These are phyloP conservation scores for Sarocladium brachiariae DNA, from an alignment of 2,329 filamentous ascomycete species.

Conservation along the genomic window DNA sequence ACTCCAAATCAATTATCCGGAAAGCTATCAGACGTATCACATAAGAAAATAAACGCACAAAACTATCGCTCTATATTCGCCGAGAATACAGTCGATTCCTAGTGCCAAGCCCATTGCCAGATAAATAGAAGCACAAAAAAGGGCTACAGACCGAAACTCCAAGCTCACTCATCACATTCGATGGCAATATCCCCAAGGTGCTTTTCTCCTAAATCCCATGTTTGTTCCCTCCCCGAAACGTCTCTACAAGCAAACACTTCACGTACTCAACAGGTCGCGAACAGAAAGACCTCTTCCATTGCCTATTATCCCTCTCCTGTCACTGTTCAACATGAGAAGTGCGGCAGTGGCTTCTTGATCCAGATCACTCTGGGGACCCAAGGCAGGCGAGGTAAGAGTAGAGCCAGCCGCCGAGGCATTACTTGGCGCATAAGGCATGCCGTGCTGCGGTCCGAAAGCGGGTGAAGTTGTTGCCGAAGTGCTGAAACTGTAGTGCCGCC, in stretches of 20 bases:
- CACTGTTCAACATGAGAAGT: conserved; percentile 78
- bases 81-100: neutral
- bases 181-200: too few species aligned
- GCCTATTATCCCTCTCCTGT: conserved; percentile 49
- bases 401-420: conserved; percentile 32
- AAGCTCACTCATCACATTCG: too few species aligned
- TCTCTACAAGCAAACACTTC: conserved; percentile 16
- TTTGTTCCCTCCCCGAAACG: neutral
- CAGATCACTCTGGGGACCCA: conserved; percentile 48
- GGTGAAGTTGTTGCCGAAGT: conserved; percentile 45
- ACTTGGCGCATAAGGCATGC: conserved; percentile 30
- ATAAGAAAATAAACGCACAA: too few species aligned
- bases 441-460: conserved; percentile 44
- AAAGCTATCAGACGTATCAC: too few species aligned
- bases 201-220: neutral
- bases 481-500: conserved; percentile 43
- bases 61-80: too few species aligned
- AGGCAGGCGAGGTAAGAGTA: conserved; percentile 50
- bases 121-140: too few species aligned
- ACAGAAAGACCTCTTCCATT: conserved; percentile 44
- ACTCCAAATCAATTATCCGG: too few species aligned
- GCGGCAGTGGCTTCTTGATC: conserved; percentile 81
- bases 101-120: too few species aligned
- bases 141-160: too few species aligned
- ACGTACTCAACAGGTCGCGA: conserved; percentile 46